Percentiles rank a stretch among this genome's conserved stretches.
Conservation (phyloP, 2,329 filamentous ascomycete genomes). For the Alternaria metachromatica region DNA sequence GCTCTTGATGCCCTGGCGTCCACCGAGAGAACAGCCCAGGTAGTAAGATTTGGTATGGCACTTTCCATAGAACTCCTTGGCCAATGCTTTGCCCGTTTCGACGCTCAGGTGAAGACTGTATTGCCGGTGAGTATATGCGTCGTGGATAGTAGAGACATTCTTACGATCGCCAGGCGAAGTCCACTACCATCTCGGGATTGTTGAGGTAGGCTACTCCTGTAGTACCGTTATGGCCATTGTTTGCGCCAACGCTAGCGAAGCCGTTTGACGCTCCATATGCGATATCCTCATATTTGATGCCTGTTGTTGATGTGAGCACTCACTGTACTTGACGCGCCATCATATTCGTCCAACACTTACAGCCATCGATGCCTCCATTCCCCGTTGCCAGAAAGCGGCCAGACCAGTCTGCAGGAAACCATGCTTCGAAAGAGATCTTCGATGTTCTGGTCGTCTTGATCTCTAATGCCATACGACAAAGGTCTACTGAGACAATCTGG, state of each 20-base stretch:
- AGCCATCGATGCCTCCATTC: slow-evolving; percentile 53
- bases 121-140: background rate
- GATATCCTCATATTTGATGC: slow-evolving; percentile 51
- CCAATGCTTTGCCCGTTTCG: slow-evolving; percentile 48
- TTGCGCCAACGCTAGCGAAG: slow-evolving; percentile 50
- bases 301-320: slow-evolving; percentile 24
- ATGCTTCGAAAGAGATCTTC: slow-evolving; percentile 54
- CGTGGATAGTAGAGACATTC: background rate
- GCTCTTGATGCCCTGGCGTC: slow-evolving; percentile 40
- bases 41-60: slow-evolving; percentile 49
- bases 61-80: slow-evolving; percentile 47
- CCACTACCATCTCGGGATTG: slow-evolving; percentile 55
- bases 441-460: slow-evolving; percentile 49
- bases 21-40: slow-evolving; percentile 44
- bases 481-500: slow-evolving; percentile 46
- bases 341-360: slow-evolving; percentile 31
- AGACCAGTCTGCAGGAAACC: slow-evolving; percentile 46
- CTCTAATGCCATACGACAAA: slow-evolving; percentile 54
- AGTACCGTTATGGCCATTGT: slow-evolving; percentile 54
- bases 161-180: slow-evolving; percentile 56
- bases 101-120: slow-evolving; percentile 48
- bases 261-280: slow-evolving; percentile 46
- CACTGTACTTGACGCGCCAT: no score
- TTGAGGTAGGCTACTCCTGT: slow-evolving; percentile 53
- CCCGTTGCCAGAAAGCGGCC: slow-evolving; percentile 49